A percentile compares a stretch with the other conserved stretches of the same genome.
Conservation (phyloP, 352 stramenopile species). For the Phytophthora quininea region DNA sequence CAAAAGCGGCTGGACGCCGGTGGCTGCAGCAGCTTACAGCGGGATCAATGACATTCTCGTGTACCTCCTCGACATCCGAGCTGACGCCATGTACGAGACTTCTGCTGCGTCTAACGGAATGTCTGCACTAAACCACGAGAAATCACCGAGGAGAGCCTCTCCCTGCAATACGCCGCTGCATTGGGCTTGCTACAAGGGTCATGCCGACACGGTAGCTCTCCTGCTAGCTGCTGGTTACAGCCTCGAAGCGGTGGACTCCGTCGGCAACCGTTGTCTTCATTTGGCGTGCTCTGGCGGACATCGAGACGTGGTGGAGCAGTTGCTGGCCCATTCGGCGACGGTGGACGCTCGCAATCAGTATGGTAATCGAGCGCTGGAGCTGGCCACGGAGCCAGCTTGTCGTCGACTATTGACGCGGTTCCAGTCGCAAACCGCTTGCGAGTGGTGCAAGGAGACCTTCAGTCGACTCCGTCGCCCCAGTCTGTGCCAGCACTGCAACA, state of each 20-base stretch:
- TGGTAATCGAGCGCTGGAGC: conserved; percentile 73
- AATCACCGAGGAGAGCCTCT: conserved; percentile 11
- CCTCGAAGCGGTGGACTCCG: conserved; percentile 65
- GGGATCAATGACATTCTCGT: conserved; percentile 69
- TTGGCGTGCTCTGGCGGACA: conserved; percentile 76
- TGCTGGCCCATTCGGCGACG: conserved; percentile 68
- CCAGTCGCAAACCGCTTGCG: conserved; percentile 58
- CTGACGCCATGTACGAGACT: conserved; percentile 77
- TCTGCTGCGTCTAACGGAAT: conserved; percentile 15
- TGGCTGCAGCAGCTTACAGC: conserved; percentile 68
- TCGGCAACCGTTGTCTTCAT: conserved; percentile 78
- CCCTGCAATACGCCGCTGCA: conserved; percentile 76
- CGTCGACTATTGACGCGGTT: conserved; percentile 72
- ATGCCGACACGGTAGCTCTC: conserved; percentile 66
- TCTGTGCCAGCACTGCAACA: conserved; percentile 82
- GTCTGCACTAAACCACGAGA: not conserved
- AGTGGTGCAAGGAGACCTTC: conserved; percentile 84
- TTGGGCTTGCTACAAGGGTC: conserved; percentile 88
- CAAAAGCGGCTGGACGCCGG: conserved; percentile 78
- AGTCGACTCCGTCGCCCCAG: conserved; percentile 63
- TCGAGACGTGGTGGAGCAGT: conserved; percentile 66
- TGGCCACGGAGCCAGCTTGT: conserved; percentile 65
- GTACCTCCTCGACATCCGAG: conserved; percentile 74
- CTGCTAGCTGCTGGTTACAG: conserved; percentile 75
- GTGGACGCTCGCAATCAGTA: conserved; percentile 74